phyloP scores from a whole-genome alignment of 768 basidiomycete species.

The Rhizopogon rudus region DNA sequence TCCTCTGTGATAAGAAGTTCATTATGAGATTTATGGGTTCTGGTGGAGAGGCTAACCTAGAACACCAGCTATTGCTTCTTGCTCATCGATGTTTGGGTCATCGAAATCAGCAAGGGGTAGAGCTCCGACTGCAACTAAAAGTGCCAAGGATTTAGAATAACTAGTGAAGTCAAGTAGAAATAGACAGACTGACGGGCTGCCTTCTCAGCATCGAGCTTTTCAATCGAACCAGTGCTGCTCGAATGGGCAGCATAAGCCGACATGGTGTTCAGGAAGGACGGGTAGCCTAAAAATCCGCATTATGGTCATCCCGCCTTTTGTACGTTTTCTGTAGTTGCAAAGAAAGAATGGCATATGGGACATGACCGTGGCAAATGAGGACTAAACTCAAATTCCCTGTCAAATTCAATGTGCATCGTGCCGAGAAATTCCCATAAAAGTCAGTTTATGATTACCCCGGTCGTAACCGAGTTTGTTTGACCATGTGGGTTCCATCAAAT shows the following conservation, averaged over 20 bases:
- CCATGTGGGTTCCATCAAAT: background rate
- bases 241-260: conserved; percentile 11
- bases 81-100: conserved; percentile 42
- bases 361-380: background rate
- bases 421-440: background rate
- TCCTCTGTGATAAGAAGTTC: conserved; percentile 22
- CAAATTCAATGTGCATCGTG: background rate
- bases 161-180: background rate
- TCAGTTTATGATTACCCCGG: background rate
- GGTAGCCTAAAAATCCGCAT: background rate
- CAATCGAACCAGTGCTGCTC: conserved; percentile 14
- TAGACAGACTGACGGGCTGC: background rate
- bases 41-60: background rate
- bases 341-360: background rate
- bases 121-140: background rate
- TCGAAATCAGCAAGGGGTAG: conserved; percentile 29
- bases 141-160: background rate
- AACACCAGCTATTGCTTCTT: conserved; percentile 14
- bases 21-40: background rate
- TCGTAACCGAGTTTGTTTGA: no score
- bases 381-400: background rate
- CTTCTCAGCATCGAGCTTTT: conserved; percentile 15
- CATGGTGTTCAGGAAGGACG: conserved; percentile 9
- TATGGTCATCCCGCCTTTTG: background rate
- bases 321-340: background rate